Conservation (phyloP, 495 filamentous ascomycete genomes). For the Podospora anserina region DNA sequence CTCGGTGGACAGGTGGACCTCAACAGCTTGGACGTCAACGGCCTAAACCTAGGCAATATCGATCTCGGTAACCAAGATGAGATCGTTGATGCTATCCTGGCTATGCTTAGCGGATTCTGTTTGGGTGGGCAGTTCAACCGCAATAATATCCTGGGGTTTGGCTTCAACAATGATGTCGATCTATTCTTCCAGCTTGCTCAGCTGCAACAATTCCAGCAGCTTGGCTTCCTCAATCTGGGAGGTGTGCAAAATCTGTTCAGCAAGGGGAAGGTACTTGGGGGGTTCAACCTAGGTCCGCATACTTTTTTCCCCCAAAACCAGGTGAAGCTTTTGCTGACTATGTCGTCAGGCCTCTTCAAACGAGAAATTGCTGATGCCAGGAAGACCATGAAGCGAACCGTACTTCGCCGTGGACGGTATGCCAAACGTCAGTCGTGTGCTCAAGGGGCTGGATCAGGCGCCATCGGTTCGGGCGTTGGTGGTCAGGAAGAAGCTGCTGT, state of each 20-base stretch:
- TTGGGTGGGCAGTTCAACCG: slow-evolving; percentile 35
- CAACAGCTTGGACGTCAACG: slow-evolving; percentile 20
- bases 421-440: slow-evolving; percentile 22
- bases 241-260: slow-evolving; percentile 38
- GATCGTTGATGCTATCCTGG: slow-evolving; percentile 32
- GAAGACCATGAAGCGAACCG: slow-evolving; percentile 31
- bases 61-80: slow-evolving; percentile 42
- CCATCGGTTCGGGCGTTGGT: background rate
- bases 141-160: slow-evolving; percentile 31
- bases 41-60: slow-evolving; percentile 45
- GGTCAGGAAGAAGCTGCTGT: slow-evolving; percentile 8
- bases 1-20: slow-evolving; percentile 14
- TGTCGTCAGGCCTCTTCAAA: slow-evolving; percentile 33
- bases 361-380: slow-evolving; percentile 33
- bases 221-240: slow-evolving; percentile 37
- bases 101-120: slow-evolving; percentile 36
- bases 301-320: background rate
- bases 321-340: slow-evolving; percentile 16
- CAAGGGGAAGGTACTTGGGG: slow-evolving; percentile 31
- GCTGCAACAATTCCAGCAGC: slow-evolving; percentile 39
- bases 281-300: slow-evolving; percentile 37
- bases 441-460: background rate
- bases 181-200: slow-evolving; percentile 44
- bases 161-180: slow-evolving; percentile 37
- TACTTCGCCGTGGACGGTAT: slow-evolving; percentile 20